Conservation (phyloP, 805 yeast species). For the Debaryomyces castellii region DNA sequence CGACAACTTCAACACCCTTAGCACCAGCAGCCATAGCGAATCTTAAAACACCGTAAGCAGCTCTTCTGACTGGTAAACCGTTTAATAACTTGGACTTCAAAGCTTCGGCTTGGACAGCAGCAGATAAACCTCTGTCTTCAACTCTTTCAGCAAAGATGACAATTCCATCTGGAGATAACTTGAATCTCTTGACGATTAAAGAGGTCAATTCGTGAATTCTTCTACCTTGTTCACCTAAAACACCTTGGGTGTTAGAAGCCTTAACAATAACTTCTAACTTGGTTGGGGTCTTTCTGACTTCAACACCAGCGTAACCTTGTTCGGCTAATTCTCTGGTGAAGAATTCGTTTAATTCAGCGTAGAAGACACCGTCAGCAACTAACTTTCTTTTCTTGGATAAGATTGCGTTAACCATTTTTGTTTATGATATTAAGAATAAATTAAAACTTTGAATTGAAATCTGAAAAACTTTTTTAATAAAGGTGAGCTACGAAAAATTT, state of each 20-base stretch:
- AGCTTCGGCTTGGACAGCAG: slow-evolving; percentile 99
- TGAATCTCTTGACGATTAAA: slow-evolving; percentile 98
- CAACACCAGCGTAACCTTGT: slow-evolving; percentile 99
- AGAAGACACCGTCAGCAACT: slow-evolving; percentile 99
- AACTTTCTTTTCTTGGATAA: slow-evolving; percentile 96
- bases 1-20: slow-evolving; percentile 99
- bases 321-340: slow-evolving; percentile 99
- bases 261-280: slow-evolving; percentile 98
- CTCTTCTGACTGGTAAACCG: slow-evolving; percentile 99
- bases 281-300: slow-evolving; percentile 97
- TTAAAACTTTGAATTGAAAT: background rate
- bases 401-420: slow-evolving; percentile 46
- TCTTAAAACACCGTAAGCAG: slow-evolving; percentile 99
- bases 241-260: slow-evolving; percentile 98
- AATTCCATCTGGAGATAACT: slow-evolving; percentile 88
- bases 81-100: slow-evolving; percentile 95
- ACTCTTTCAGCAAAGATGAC: slow-evolving; percentile 98
- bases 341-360: slow-evolving; percentile 99
- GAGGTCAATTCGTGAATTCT: slow-evolving; percentile 98
- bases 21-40: slow-evolving; percentile 99
- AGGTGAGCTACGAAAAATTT: background rate
- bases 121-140: slow-evolving; percentile 98
- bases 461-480: background rate
- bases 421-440: background rate
- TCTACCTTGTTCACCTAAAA: slow-evolving; percentile 99